These are phyloP conservation scores for Thymus mandschuricus DNA, from an alignment of 257 asterid genomes.

Conservation along the genomic window DNA sequence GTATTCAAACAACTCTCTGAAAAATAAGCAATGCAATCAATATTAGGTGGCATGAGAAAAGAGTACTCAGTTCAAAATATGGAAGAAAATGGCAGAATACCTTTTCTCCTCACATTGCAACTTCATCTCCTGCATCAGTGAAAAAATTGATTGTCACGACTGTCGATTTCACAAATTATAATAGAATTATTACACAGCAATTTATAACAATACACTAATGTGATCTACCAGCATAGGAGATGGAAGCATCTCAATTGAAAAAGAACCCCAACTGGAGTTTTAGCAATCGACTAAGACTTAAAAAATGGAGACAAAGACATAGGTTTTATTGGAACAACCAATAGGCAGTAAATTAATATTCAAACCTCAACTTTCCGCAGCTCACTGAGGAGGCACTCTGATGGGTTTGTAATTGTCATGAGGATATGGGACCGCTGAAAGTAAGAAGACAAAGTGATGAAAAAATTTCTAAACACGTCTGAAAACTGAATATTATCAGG, in stretches of 20 bases:
- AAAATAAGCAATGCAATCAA: conserved; percentile 36
- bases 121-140: conserved; percentile 87
- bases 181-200: conserved; percentile 15
- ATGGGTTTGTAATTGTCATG: conserved; percentile 88
- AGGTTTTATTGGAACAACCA: conserved; percentile 16
- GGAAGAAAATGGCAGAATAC: conserved; percentile 36
- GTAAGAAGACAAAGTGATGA: conserved; percentile 41
- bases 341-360: conserved; percentile 2
- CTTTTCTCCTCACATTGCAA: conserved; percentile 93
- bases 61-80: conserved; percentile 17
- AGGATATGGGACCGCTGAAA: conserved; percentile 83
- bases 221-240: background rate
- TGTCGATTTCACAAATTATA: conserved; percentile 1
- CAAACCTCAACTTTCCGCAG: conserved; percentile 97
- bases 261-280: background rate
- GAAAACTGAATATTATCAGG: conserved; percentile 23
- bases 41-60: conserved; percentile 1
- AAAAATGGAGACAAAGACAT: conserved; percentile 1
- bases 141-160: conserved; percentile 32
- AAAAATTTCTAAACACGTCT: conserved; percentile 9
- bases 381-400: conserved; percentile 94
- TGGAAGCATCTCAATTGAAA: background rate
- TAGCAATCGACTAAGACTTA: conserved; percentile 12
- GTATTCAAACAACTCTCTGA: conserved; percentile 79
- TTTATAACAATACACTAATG: background rate